Conservation (phyloP, 192 early-diverging fungal genomes). For the Gryganskiella cystojenkinii region DNA sequence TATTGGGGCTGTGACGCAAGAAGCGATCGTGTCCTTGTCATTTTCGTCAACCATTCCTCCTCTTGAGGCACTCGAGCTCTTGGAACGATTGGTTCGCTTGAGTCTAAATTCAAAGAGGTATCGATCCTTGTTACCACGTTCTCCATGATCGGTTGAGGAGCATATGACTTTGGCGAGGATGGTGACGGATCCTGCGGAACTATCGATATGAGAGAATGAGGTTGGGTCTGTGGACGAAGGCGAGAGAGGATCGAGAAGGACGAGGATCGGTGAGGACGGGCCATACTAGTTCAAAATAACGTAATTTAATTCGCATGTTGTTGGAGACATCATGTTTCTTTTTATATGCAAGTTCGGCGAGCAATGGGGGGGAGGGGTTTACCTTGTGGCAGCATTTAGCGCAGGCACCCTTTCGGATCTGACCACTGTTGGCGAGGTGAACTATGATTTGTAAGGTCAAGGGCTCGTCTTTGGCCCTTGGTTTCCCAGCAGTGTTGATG, state of each 20-base stretch:
- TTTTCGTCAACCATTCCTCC: background rate
- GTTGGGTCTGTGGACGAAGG: constrained; percentile 41
- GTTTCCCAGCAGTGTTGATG: constrained; percentile 49
- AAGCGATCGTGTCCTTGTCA: constrained; percentile 16
- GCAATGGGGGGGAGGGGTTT: background rate
- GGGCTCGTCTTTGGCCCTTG: constrained; percentile 28
- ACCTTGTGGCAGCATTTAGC: constrained; percentile 54
- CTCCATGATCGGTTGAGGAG: constrained; percentile 46
- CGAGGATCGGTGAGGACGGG: constrained; percentile 42
- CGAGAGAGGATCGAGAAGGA: constrained; percentile 38
- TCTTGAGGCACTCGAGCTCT: background rate
- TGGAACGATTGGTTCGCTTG: constrained; percentile 19
- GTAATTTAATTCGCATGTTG: too few species aligned
- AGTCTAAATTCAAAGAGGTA: constrained; percentile 43
- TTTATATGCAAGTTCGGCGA: too few species aligned
- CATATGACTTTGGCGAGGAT: constrained; percentile 43
- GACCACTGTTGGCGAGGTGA: constrained; percentile 35
- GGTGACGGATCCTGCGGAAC: constrained; percentile 33
- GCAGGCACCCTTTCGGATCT: constrained; percentile 41
- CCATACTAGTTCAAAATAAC: constrained; percentile 23
- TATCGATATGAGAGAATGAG: constrained; percentile 32
- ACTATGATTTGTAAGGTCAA: constrained; percentile 45
- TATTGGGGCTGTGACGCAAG: constrained; percentile 30
- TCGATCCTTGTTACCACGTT: constrained; percentile 47
- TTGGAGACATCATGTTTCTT: too few species aligned